A percentile compares a stretch with the other conserved stretches of the same genome.
These are phyloP conservation scores for Trichocladium uniseriatum DNA, from an alignment of 495 filamentous ascomycete species.

Conservation along the genomic window DNA sequence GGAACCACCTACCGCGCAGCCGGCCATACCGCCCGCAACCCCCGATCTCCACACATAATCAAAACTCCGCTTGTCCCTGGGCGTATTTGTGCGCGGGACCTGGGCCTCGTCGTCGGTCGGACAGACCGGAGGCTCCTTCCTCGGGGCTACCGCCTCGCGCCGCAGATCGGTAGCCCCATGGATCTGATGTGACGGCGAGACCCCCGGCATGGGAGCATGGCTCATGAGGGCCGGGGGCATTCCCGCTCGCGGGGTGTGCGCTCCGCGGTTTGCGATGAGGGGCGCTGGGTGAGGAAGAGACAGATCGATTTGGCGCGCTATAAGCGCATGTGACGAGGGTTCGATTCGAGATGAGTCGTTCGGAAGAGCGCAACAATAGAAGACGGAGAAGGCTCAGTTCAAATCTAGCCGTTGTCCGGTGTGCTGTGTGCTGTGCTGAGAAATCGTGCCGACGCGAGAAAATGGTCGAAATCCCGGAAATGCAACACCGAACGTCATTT, in stretches of 20 bases:
- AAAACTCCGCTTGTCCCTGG: constrained; percentile 55
- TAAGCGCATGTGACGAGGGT: constrained; percentile 12
- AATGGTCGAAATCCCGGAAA: constrained; percentile 15
- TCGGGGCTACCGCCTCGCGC: constrained; percentile 10
- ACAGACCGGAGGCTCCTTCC: constrained; percentile 23
- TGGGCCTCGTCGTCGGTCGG: constrained; percentile 33
- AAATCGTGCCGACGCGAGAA: background rate
- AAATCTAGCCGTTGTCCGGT: too few species aligned
- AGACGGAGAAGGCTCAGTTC: too few species aligned
- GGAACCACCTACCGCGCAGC: constrained; percentile 59
- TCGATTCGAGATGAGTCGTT: too few species aligned
- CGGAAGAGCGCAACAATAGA: too few species aligned
- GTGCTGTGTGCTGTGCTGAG: background rate
- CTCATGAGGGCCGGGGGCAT: constrained; percentile 42
- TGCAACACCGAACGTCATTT: constrained; percentile 23
- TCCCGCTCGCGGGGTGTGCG: constrained; percentile 23
- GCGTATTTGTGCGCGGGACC: constrained; percentile 23
- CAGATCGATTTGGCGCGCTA: constrained; percentile 1
- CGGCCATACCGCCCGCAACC: constrained; percentile 78
- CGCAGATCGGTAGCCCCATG: constrained; percentile 24
- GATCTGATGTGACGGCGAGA: constrained; percentile 30
- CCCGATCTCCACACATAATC: constrained; percentile 78
- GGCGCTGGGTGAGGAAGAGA: background rate
- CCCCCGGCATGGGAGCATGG: constrained; percentile 40
- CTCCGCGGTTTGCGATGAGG: constrained; percentile 13